These are phyloP conservation scores for Oxytropis ochrocephala DNA, from an alignment of 306 rosid species.

Conservation along the genomic window DNA sequence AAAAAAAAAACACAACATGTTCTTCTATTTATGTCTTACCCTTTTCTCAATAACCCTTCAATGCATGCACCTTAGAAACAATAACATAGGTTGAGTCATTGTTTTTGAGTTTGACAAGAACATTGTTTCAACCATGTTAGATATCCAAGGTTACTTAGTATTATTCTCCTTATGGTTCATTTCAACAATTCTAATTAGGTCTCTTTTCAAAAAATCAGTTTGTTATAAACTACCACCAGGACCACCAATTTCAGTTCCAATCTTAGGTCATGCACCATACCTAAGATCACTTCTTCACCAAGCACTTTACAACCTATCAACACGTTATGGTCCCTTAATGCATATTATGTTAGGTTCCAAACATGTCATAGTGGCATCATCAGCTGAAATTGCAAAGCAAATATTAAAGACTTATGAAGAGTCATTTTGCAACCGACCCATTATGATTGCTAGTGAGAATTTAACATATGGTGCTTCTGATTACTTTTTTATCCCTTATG, in stretches of 20 bases:
- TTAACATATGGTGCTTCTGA: constrained; percentile 48
- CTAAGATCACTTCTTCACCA: constrained; percentile 33
- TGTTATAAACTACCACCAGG: constrained; percentile 17
- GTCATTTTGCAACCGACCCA: constrained; percentile 38
- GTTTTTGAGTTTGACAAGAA: not conserved
- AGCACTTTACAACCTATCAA: constrained; percentile 34
- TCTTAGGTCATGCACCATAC: constrained; percentile 25
- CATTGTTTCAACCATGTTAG: constrained; percentile 16
- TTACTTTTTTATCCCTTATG: constrained; percentile 41
- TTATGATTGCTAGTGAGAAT: constrained; percentile 23
- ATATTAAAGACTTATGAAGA: constrained; percentile 42
- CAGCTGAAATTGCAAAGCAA: constrained; percentile 43
- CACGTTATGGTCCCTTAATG: constrained; percentile 35
- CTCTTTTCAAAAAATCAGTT: constrained; percentile 6
- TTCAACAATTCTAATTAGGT: constrained; percentile 11
- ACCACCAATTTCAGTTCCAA: constrained; percentile 22
- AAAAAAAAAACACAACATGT: too few species aligned
- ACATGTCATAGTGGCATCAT: constrained; percentile 43
- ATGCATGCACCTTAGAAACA: not conserved
- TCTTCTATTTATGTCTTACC: not conserved
- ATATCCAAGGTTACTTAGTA: constrained; percentile 7
- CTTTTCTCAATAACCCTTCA: not conserved
- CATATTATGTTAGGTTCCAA: constrained; percentile 36
- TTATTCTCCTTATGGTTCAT: constrained; percentile 21
- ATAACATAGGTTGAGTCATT: not conserved